Evolutionary conservation across 2,329 filamentous ascomycete genomes (phyloP), one percentile per base, ranked within the genome.

Genomic region (Arthrobotrys conoides): DNA sequence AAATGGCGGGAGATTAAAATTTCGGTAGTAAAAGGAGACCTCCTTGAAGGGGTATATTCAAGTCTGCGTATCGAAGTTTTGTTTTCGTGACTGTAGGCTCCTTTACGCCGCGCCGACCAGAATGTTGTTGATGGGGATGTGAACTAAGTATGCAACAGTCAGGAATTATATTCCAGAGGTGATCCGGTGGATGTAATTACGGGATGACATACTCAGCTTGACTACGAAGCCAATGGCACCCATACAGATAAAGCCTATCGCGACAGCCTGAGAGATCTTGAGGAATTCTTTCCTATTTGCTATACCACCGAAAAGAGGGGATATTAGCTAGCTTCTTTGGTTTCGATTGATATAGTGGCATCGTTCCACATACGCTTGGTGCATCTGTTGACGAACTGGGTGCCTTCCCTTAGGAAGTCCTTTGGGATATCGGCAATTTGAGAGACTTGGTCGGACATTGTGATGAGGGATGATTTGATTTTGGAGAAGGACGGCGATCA

Each of bases 401-500:
- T 86, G 83, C 89, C 89, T 79, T 90, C 89, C 83, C 86, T 88
- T 83, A 90, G 84, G 84, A 91, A 91, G 85, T 91, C 89, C 83
- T 87, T 86, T 82, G 90, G 90, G 83, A 90, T 88, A 81, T 93
- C 91, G 83, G 91, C 88, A 82, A 93, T 86, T 83, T 92, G 90
- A 85, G 91, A 90, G 82, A 92, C 84, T 84, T 91, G 88, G 84
- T 92, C 91, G 84, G 90, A 88, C 89, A 90, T 90, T 83, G 82
- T 86, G 84, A 80, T 61, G n/a, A 71, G 38, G 38, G 41, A 38
- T 20, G 36, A 61, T 24, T 44, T 14, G 46, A 18, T 16, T 24
- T 41, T 30, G 27, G 48, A 38, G 12, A 16, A 22, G 18, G n/a
- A 30, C 4, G 44, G 61, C 57, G 59, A 71, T 53, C 65, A 30